Conservation (phyloP, 2,329 filamentous ascomycete species). For the Chrysoporthe austroafricana region DNA sequence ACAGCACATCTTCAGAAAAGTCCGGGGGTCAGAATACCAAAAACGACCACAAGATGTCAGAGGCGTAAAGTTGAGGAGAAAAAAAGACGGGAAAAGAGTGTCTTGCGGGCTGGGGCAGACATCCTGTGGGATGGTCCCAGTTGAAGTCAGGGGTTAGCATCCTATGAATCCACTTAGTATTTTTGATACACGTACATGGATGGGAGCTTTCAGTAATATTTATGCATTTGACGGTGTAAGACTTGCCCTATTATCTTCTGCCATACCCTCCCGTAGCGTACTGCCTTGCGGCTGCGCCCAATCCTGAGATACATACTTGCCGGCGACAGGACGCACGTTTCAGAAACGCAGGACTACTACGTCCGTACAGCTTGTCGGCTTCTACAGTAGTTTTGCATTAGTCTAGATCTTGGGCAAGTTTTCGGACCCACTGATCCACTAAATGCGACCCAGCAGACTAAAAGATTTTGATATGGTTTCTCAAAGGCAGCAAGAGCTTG, state of each 20-base stretch:
- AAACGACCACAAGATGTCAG: not conserved
- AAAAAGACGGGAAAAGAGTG: not conserved
- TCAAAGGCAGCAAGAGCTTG: not conserved
- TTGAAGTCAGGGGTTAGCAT: slow-evolving; percentile 1
- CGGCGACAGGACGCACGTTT: too few relatives aligned
- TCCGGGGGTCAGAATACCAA: not conserved
- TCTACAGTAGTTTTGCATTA: not conserved
- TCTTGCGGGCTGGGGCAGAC: not conserved
- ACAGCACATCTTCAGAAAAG: not conserved
- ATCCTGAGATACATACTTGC: not conserved
- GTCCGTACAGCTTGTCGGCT: too few relatives aligned
- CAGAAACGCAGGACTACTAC: too few relatives aligned
- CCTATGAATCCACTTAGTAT: not conserved
- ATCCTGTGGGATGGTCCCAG: not conserved
- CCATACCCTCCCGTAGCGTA: not conserved
- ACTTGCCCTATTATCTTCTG: not conserved
- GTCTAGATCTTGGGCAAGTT: not conserved
- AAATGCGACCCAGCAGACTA: slow-evolving; percentile 14
- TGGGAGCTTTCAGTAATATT: not conserved
- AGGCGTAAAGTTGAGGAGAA: not conserved
- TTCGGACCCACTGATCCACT: slow-evolving; percentile 18
- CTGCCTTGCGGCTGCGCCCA: not conserved
- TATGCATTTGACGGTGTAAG: too few relatives aligned
- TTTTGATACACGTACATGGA: not conserved
- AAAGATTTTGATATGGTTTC: not conserved